These are phyloP conservation scores for Celoporthe dispersa DNA, from an alignment of 2,329 filamentous ascomycete genomes.

Conservation along the genomic window DNA sequence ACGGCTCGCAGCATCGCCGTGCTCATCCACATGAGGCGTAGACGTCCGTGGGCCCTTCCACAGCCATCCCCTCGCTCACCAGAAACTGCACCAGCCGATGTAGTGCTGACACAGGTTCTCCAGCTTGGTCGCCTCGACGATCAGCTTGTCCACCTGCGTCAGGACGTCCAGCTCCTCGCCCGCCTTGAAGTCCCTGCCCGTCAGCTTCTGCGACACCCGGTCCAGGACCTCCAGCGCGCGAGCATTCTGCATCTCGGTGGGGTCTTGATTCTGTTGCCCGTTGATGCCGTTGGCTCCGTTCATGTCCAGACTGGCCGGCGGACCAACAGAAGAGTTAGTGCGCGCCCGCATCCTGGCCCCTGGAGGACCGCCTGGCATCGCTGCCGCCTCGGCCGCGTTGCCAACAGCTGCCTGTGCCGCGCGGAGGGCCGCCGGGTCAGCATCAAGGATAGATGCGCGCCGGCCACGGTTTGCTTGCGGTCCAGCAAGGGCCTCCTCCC, in stretches of 20 bases:
- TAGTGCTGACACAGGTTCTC: conserved; percentile 99
- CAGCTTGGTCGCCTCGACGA: conserved; percentile 92
- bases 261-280: conserved; percentile 43
- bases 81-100: conserved; percentile 99
- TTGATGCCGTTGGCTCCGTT: conserved; percentile 44
- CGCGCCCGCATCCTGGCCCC: conserved; percentile 57
- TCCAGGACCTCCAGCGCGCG: conserved; percentile 89
- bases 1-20: neutral
- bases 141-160: conserved; percentile 90
- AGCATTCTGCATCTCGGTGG: conserved; percentile 85
- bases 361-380: conserved; percentile 52
- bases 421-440: conserved; percentile 63
- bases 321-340: conserved; percentile 60
- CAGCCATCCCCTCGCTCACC: conserved; percentile 55
- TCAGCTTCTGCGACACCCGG: conserved; percentile 93
- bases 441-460: conserved; percentile 72
- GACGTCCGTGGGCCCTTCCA: too few species aligned
- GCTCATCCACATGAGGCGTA: neutral
- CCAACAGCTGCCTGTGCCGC: conserved; percentile 45
- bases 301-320: conserved; percentile 38
- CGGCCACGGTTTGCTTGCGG: conserved; percentile 57
- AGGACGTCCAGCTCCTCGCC: conserved; percentile 83
- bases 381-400: conserved; percentile 34
- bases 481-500: conserved; percentile 57
- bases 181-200: conserved; percentile 87